Percentiles rank a stretch among this genome's conserved stretches.
Evolutionary conservation across 2,329 filamentous ascomycete species (phyloP).

Genomic region (Arthrobotrys sphaeroides): DNA sequence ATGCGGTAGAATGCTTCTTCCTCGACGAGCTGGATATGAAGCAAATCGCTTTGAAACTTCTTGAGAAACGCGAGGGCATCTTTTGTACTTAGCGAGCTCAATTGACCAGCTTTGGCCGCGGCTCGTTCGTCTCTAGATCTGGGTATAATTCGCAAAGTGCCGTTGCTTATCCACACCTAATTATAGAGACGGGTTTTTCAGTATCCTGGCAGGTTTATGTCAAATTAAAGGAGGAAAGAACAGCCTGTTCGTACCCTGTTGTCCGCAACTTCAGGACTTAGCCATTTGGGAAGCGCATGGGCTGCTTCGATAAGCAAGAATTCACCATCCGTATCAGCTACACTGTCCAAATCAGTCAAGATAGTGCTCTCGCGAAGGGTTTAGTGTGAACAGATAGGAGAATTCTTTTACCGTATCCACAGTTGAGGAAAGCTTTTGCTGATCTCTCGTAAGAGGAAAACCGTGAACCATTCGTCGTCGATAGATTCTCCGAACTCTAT

Average conservation of each 20-base stretch:
- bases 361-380: neutral
- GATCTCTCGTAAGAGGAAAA: slow-evolving; percentile 85
- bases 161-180: slow-evolving; percentile 83
- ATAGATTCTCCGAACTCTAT: slow-evolving; percentile 94
- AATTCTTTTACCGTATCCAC: slow-evolving; percentile 71
- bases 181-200: neutral
- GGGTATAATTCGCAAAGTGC: slow-evolving; percentile 78
- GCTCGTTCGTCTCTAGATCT: slow-evolving; percentile 60
- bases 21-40: slow-evolving; percentile 79
- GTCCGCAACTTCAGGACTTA: slow-evolving; percentile 87
- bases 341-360: slow-evolving; percentile 62
- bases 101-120: slow-evolving; percentile 52
- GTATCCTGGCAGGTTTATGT: neutral
- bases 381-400: neutral
- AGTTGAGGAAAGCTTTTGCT: slow-evolving; percentile 75
- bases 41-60: slow-evolving; percentile 65
- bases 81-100: slow-evolving; percentile 68
- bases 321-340: slow-evolving; percentile 90
- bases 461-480: slow-evolving; percentile 96
- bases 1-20: slow-evolving; percentile 90
- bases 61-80: slow-evolving; percentile 73
- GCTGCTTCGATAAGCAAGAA: slow-evolving; percentile 95
- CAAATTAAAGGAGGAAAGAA: slow-evolving; percentile 1
- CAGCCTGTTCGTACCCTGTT: slow-evolving; percentile 69
- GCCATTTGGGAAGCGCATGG: slow-evolving; percentile 84